A percentile compares a stretch with the other conserved stretches of the same genome.
Evolutionary conservation across 257 asterid species (phyloP).

Genomic region (Misopates orontium): DNA sequence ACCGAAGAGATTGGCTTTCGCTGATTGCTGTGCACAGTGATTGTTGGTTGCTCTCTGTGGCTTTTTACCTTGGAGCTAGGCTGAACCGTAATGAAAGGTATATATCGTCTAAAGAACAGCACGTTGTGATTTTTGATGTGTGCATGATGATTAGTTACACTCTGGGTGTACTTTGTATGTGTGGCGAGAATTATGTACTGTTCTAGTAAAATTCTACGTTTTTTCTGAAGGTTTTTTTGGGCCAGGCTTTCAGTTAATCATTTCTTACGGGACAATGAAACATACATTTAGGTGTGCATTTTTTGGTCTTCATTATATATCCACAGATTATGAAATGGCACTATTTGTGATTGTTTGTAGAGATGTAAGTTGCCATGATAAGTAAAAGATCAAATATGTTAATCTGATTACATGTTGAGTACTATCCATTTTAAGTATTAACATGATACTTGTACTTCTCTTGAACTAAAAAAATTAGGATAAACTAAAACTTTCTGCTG

Average conservation of each 20-base stretch:
- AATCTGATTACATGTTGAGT: constrained; percentile 8
- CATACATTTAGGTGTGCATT: background rate
- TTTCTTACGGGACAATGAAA: background rate
- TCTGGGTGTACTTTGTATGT: constrained; percentile 9
- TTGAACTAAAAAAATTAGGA: too few relatives aligned
- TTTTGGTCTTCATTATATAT: constrained; percentile 5
- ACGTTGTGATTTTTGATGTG: constrained; percentile 28
- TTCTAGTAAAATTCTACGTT: background rate
- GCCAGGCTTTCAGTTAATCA: background rate
- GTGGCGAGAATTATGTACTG: constrained; percentile 10
- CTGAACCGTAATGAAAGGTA: constrained; percentile 88
- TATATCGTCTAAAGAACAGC: constrained; percentile 4
- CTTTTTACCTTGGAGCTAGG: constrained; percentile 87
- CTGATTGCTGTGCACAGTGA: constrained; percentile 95
- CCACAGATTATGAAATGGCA: constrained; percentile 14
- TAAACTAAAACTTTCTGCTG: too few relatives aligned
- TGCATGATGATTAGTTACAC: constrained; percentile 18
- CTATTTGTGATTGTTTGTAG: too few relatives aligned
- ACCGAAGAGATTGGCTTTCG: constrained; percentile 90
- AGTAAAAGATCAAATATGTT: constrained; percentile 3
- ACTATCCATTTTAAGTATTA: constrained; percentile 8
- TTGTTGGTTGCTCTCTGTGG: constrained; percentile 95
- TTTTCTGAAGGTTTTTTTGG: constrained; percentile 15
- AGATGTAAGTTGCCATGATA: too few relatives aligned
- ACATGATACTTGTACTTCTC: too few relatives aligned